Conservation (phyloP, 2,329 filamentous ascomycete genomes). For the Berkeleyomyces basicola region DNA sequence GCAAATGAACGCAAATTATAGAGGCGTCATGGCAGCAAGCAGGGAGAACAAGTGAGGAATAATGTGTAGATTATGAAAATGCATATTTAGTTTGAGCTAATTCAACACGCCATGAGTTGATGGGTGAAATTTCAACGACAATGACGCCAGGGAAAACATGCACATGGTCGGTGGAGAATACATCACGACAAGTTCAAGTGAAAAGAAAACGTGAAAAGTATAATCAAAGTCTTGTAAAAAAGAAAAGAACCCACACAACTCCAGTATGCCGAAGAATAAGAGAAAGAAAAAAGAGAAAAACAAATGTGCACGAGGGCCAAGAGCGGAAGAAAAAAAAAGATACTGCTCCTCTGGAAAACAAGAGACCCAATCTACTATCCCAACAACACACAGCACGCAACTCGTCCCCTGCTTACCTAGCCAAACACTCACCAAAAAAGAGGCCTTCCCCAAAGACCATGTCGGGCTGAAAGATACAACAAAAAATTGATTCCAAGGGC, state of each 20-base stretch:
- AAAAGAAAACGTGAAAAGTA: neutral
- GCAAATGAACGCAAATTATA: neutral
- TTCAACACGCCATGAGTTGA: too few relatives aligned
- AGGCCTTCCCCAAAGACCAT: neutral
- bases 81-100: neutral
- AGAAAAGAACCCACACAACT: neutral
- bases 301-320: neutral
- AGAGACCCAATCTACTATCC: neutral
- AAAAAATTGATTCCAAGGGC: neutral
- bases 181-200: too few relatives aligned
- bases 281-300: conserved; percentile 5
- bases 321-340: neutral
- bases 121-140: too few relatives aligned
- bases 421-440: neutral
- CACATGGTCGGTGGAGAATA: too few relatives aligned
- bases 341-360: neutral
- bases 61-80: neutral
- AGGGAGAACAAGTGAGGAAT: conserved; percentile 2
- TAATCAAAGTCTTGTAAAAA: neutral
- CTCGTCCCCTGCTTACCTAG: neutral
- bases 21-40: conserved; percentile 30
- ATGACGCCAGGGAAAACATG: too few relatives aligned
- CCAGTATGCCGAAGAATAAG: neutral
- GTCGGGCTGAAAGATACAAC: neutral
- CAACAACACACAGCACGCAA: neutral